Evolutionary conservation across 2,329 filamentous ascomycete species (phyloP).

Genomic region (Thyridium curvatum): DNA sequence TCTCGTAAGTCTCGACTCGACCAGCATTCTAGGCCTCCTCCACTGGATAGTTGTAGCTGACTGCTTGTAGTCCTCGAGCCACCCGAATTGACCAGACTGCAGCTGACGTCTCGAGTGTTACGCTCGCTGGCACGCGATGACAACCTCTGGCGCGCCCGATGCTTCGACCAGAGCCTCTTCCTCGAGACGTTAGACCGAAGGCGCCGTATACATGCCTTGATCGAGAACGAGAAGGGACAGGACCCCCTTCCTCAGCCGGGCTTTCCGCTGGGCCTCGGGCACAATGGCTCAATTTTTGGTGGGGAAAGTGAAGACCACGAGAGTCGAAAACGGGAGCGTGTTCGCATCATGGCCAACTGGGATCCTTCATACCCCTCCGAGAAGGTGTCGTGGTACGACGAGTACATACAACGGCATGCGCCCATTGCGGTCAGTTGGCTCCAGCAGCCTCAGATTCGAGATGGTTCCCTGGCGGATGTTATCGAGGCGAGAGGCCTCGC

Average conservation of each 20-base stretch:
- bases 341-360: conserved; percentile 69
- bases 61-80: conserved; percentile 51
- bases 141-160: conserved; percentile 68
- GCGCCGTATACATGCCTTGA: conserved; percentile 32
- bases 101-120: conserved; percentile 62
- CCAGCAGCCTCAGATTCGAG: conserved; percentile 47
- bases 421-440: conserved; percentile 74
- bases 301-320: conserved; percentile 2
- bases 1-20: conserved; percentile 38
- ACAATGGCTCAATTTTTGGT: conserved; percentile 15
- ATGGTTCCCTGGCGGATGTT: conserved; percentile 34
- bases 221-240: background rate
- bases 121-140: conserved; percentile 66
- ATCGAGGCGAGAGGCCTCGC: conserved; percentile 70
- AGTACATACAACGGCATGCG: conserved; percentile 78
- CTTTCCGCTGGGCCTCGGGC: background rate
- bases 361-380: conserved; percentile 71
- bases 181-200: conserved; percentile 54
- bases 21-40: no score
- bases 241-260: background rate
- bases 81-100: conserved; percentile 58
- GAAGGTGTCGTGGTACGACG: conserved; percentile 75
- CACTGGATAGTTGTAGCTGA: conserved; percentile 4
- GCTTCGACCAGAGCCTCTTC: conserved; percentile 64
- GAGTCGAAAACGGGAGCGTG: conserved; percentile 30